These are phyloP conservation scores for Diversispora epigaea DNA, from an alignment of 192 early-diverging fungal species.

Conservation along the genomic window DNA sequence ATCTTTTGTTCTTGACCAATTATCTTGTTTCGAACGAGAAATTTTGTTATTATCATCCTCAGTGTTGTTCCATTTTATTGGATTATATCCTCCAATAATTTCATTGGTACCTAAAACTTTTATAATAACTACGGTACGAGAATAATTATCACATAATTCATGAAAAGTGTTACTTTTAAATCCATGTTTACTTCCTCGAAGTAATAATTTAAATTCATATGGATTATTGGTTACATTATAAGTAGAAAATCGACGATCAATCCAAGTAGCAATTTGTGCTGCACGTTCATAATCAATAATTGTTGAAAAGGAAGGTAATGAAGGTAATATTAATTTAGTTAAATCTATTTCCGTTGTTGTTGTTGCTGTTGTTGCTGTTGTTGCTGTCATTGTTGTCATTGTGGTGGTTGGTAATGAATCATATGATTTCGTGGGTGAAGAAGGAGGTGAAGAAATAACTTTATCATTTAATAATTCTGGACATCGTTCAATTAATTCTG, in stretches of 20 bases:
- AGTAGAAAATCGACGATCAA: background rate
- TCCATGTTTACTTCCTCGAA: background rate
- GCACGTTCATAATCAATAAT: background rate
- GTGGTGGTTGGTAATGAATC: too few relatives aligned
- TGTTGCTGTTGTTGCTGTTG: background rate
- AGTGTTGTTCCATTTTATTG: background rate
- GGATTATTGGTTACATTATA: background rate
- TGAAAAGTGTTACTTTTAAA: background rate
- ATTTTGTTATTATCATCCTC: background rate
- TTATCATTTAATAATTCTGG: background rate
- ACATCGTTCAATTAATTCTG: background rate
- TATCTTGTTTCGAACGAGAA: background rate
- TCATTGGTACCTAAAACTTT: background rate
- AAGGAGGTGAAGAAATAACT: background rate
- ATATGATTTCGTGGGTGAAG: background rate
- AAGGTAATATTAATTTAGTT: background rate
- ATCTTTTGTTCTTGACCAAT: background rate
- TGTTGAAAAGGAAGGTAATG: background rate
- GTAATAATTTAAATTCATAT: constrained; percentile 2
- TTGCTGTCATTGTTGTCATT: too few relatives aligned
- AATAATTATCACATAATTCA: background rate
- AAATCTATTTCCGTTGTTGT: background rate
- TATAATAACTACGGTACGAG: background rate
- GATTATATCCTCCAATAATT: background rate
- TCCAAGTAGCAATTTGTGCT: background rate